These are phyloP conservation scores for Trichosanthes truncata DNA, from an alignment of 306 rosid genomes.

Conservation along the genomic window DNA sequence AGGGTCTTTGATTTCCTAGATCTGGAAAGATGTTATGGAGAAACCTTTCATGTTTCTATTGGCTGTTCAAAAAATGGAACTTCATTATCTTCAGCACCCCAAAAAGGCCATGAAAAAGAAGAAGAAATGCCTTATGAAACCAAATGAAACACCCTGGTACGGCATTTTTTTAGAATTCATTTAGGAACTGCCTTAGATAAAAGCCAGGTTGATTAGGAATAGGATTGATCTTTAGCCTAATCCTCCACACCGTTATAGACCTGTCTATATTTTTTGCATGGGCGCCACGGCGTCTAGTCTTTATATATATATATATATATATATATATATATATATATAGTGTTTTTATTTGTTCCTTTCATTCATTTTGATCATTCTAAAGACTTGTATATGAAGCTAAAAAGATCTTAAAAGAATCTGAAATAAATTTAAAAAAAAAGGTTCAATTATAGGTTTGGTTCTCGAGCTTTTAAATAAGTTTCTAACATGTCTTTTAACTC, in stretches of 20 bases:
- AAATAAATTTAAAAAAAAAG: not conserved
- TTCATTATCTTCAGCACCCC: not conserved
- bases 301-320: not conserved
- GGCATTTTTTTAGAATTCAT: not conserved
- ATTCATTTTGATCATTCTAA: not conserved
- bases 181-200: not conserved
- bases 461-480: too few relatives aligned
- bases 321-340: too few relatives aligned
- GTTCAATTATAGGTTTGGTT: not conserved
- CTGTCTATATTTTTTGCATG: not conserved
- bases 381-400: not conserved
- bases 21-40: not conserved
- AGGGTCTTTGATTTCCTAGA: constrained; percentile 16
- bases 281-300: not conserved
- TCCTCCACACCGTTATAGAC: not conserved
- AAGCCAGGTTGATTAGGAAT: constrained; percentile 2
- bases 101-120: not conserved
- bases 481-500: too few relatives aligned
- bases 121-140: not conserved
- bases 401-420: not conserved
- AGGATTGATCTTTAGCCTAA: not conserved
- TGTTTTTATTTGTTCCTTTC: not conserved
- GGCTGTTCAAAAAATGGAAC: not conserved
- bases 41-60: not conserved
- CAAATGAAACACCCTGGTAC: not conserved